Evolutionary conservation across 805 yeast species (phyloP).

Genomic region (Gaillardinia entomophila): DNA sequence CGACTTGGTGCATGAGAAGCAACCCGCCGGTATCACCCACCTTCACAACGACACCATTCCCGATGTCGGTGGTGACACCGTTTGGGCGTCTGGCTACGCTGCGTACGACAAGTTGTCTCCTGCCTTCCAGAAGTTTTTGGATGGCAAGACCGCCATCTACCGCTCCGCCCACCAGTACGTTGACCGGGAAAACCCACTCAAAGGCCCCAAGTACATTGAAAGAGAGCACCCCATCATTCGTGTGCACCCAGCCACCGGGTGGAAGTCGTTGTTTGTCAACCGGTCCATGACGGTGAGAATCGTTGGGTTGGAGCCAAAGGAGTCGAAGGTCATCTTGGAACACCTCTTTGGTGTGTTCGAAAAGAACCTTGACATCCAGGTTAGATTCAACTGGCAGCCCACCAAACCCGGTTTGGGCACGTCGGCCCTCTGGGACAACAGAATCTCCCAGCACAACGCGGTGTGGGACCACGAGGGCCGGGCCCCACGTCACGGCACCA

Average conservation of each 20-base stretch:
- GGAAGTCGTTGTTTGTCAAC: constrained; percentile 54
- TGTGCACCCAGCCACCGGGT: constrained; percentile 62
- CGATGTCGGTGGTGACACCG: constrained; percentile 48
- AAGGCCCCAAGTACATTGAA: constrained; percentile 43
- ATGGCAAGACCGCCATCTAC: constrained; percentile 38
- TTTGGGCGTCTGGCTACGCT: constrained; percentile 48
- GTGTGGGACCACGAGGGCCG: constrained; percentile 45
- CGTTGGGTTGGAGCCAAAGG: constrained; percentile 47
- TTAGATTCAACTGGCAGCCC: constrained; percentile 47
- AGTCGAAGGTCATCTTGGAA: constrained; percentile 42
- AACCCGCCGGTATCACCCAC: constrained; percentile 53
- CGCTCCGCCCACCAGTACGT: constrained; percentile 37
- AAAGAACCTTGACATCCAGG: constrained; percentile 50
- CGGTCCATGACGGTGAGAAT: constrained; percentile 46
- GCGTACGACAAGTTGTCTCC: constrained; percentile 51
- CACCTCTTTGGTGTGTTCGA: constrained; percentile 43
- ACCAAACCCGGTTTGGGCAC: constrained; percentile 39
- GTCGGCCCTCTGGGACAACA: constrained; percentile 57
- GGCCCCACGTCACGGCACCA: constrained; percentile 45
- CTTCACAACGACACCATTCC: constrained; percentile 49
- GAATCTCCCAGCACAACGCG: constrained; percentile 49
- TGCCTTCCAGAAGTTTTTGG: constrained; percentile 39
- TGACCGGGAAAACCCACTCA: constrained; percentile 41
- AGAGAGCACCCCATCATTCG: constrained; percentile 58
- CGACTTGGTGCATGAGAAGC: constrained; percentile 50